Evolutionary conservation across 352 stramenopile genomes (phyloP).

Genomic region (Pythium periplocum): DNA sequence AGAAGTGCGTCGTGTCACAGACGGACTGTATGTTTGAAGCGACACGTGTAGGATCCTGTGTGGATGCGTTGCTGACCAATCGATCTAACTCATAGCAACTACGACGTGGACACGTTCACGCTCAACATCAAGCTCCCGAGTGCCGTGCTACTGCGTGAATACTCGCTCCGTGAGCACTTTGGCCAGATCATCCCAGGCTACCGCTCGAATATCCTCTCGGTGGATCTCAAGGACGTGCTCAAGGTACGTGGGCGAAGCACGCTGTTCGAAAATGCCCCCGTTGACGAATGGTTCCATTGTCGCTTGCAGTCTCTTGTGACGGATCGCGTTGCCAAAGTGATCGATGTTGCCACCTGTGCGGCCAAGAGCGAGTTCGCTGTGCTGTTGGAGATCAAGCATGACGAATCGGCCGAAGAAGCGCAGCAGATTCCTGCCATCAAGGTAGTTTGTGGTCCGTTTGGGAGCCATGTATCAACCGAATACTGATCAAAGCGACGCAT

Average conservation of each 20-base stretch:
- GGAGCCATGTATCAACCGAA: background rate
- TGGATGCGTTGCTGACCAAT: too few species aligned
- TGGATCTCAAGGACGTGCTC: constrained; percentile 77
- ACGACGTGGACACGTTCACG: constrained; percentile 64
- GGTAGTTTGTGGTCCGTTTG: constrained; percentile 18
- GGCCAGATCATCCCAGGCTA: constrained; percentile 29
- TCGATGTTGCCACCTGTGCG: constrained; percentile 45
- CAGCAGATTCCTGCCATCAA: constrained; percentile 75
- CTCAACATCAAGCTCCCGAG: constrained; percentile 82
- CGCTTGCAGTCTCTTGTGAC: constrained; percentile 33
- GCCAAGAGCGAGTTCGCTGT: constrained; percentile 63
- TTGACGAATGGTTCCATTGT: background rate
- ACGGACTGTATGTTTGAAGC: constrained; percentile 22
- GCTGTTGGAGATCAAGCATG: constrained; percentile 61
- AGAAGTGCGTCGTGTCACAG: constrained; percentile 29
- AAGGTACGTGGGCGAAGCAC: constrained; percentile 32
- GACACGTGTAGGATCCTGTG: too few species aligned
- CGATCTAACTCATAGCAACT: constrained; percentile 6
- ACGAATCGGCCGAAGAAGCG: constrained; percentile 63
- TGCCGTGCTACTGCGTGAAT: constrained; percentile 71
- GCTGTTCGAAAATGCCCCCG: background rate
- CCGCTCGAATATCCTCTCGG: constrained; percentile 21
- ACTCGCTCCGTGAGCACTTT: constrained; percentile 62
- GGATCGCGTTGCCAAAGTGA: constrained; percentile 32
- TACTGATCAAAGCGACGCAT: background rate